A percentile compares a stretch with the other conserved stretches of the same genome.
These are phyloP conservation scores for Xylariaceae sp. DNA, from an alignment of 2,329 filamentous ascomycete genomes.

Conservation along the genomic window DNA sequence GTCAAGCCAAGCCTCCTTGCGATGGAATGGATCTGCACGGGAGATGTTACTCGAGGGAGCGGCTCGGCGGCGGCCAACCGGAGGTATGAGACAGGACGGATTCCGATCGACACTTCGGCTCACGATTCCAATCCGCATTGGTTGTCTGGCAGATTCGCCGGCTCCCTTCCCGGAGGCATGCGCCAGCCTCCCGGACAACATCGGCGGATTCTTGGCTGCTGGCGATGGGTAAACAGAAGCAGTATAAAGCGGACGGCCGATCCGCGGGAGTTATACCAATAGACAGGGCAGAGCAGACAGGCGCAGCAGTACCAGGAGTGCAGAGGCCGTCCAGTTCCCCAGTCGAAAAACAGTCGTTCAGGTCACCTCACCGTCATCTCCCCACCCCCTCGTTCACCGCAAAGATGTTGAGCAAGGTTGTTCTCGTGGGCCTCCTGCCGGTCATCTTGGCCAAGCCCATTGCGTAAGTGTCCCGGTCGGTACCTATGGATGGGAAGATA, in stretches of 20 bases:
- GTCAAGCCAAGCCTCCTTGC: not conserved
- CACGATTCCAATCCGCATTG: not conserved
- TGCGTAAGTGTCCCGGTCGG: too few species aligned
- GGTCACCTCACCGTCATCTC: constrained; percentile 1
- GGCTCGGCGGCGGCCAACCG: constrained; percentile 1
- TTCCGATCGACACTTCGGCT: not conserved
- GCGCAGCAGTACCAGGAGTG: constrained; percentile 6
- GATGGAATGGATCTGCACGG: constrained; percentile 7
- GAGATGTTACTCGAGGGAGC: constrained; percentile 3
- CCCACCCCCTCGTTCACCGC: constrained; percentile 1
- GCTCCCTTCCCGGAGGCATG: constrained; percentile 7
- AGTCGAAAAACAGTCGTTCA: not conserved
- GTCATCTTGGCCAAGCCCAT: constrained; percentile 21
- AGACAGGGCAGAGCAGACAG: constrained; percentile 3
- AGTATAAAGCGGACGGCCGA: constrained; percentile 9
- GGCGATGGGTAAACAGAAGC: not conserved
- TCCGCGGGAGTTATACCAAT: not conserved
- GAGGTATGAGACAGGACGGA: constrained; percentile 8
- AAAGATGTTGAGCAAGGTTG: constrained; percentile 21
- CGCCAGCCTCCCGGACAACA: not conserved
- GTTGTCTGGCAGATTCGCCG: constrained; percentile 2
- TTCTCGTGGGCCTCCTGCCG: constrained; percentile 21
- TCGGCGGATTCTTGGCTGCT: not conserved
- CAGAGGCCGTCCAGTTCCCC: constrained; percentile 1
- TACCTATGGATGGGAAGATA: too few species aligned